Evolutionary conservation across 305 asterid species (phyloP).

Genomic region (Andrographis paniculata): DNA sequence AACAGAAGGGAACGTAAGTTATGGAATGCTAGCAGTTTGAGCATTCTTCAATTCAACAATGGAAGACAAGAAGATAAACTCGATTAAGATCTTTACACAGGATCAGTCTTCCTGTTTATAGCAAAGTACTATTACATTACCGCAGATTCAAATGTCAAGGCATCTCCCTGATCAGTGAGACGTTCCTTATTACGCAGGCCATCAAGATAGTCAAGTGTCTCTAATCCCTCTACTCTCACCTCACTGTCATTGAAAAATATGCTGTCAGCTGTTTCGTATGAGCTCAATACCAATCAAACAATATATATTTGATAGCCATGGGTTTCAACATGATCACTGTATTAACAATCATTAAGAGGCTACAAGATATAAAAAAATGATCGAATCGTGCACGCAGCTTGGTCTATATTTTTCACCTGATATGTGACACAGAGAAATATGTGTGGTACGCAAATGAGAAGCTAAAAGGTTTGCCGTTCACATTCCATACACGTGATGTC

Average conservation of each 20-base stretch:
- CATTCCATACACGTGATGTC: conserved; percentile 66
- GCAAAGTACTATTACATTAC: too few relatives aligned
- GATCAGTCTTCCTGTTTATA: too few relatives aligned
- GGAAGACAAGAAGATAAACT: too few relatives aligned
- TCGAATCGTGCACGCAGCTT: not conserved
- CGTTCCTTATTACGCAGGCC: conserved; percentile 58
- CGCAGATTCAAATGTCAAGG: conserved; percentile 87
- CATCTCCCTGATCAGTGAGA: conserved; percentile 86
- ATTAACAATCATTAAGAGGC: not conserved
- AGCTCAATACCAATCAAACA: too few relatives aligned
- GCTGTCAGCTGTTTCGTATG: too few relatives aligned
- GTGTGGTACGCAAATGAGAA: conserved; percentile 76
- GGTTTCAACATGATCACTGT: too few relatives aligned
- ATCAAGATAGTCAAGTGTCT: conserved; percentile 83
- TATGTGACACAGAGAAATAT: conserved; percentile 68
- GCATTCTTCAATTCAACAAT: too few relatives aligned
- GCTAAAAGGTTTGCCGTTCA: conserved; percentile 60
- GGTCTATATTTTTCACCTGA: conserved; percentile 39
- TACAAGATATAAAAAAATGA: too few relatives aligned
- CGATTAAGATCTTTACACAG: too few relatives aligned
- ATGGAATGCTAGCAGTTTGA: too few relatives aligned
- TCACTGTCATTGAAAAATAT: conserved; percentile 55
- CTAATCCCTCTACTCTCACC: conserved; percentile 83
- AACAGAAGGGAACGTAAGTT: not conserved
- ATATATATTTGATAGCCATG: too few relatives aligned